Percentiles rank a stretch among this genome's conserved stretches.
Conservation (phyloP, 2,329 filamentous ascomycete species). For the Aspergillus brunneoviolaceus region DNA sequence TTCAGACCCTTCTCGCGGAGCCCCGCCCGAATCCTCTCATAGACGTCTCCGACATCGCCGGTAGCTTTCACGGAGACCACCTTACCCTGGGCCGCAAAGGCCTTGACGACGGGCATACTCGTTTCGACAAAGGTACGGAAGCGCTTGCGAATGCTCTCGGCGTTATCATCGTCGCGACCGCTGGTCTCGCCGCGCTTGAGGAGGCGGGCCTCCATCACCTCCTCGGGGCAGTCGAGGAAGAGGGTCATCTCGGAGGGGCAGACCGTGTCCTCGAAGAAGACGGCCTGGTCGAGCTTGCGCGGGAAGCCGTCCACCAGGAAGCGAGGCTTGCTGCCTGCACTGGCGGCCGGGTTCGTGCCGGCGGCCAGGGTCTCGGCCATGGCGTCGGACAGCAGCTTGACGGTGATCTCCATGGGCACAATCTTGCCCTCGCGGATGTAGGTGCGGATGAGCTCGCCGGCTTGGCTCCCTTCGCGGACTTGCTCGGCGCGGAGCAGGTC, state of each 20-base stretch:
- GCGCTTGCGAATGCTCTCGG: slow-evolving; percentile 91
- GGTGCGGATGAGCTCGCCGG: slow-evolving; percentile 86
- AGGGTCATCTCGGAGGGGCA: slow-evolving; percentile 81
- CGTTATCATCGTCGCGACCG: slow-evolving; percentile 89
- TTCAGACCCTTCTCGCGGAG: slow-evolving; percentile 47
- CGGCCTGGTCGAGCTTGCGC: slow-evolving; percentile 93
- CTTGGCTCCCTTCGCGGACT: slow-evolving; percentile 78
- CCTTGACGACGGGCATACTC: slow-evolving; percentile 93
- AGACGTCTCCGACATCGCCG: slow-evolving; percentile 64
- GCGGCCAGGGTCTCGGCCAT: slow-evolving; percentile 59
- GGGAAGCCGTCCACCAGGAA: slow-evolving; percentile 87
- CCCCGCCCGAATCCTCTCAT: slow-evolving; percentile 52
- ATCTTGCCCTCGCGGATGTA: slow-evolving; percentile 95
- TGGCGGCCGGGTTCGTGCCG: not conserved
- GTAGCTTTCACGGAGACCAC: slow-evolving; percentile 80
- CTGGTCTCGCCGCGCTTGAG: slow-evolving; percentile 90
- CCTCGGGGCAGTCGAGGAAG: slow-evolving; percentile 92
- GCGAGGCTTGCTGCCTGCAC: slow-evolving; percentile 53
- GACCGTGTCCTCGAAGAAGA: slow-evolving; percentile 88
- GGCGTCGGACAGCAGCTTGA: slow-evolving; percentile 88
- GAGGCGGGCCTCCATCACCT: slow-evolving; percentile 79
- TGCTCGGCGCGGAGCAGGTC: slow-evolving; percentile 94
- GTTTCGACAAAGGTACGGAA: slow-evolving; percentile 94
- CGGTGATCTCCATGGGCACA: slow-evolving; percentile 98
- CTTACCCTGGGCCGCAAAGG: slow-evolving; percentile 72